A percentile compares a stretch with the other conserved stretches of the same genome.
phyloP scores from a whole-genome alignment of 164 flowering plant genomes.

The Houttuynia cordata region DNA sequence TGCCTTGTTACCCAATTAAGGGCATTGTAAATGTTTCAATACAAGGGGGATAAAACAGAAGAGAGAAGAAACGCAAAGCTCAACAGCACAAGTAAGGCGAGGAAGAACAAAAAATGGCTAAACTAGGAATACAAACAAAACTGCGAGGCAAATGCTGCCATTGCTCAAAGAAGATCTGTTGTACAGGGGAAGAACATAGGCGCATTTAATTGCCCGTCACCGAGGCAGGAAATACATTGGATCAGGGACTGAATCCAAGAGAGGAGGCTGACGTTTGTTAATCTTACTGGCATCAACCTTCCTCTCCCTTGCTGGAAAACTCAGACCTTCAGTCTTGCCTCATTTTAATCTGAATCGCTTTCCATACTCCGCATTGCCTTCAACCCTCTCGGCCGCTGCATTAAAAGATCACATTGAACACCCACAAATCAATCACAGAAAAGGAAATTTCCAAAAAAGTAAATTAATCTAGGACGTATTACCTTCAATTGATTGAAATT shows the following conservation, averaged over 20 bases:
- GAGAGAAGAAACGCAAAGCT: not conserved
- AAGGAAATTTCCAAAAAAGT: not conserved
- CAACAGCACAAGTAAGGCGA: not conserved
- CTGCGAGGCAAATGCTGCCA: not conserved
- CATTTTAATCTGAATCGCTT: constrained; percentile 58
- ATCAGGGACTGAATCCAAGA: too few species aligned
- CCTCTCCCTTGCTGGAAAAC: not conserved
- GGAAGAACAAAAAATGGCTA: not conserved
- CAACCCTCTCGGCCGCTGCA: constrained; percentile 87
- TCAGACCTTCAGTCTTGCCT: not conserved
- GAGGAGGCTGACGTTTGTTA: too few species aligned
- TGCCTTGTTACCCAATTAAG: too few species aligned
- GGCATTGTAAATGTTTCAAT: too few species aligned
- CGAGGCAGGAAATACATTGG: too few species aligned
- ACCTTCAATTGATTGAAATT: not conserved
- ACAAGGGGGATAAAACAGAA: too few species aligned
- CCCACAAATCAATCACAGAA: not conserved
- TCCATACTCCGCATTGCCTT: constrained; percentile 86
- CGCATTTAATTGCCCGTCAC: too few species aligned
- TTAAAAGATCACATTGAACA: not conserved
- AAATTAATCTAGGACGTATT: not conserved
- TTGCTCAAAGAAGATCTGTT: not conserved
- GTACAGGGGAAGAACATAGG: too few species aligned
- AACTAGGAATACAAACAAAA: not conserved
- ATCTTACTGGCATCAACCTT: too few species aligned